A percentile compares a stretch with the other conserved stretches of the same genome.
phyloP scores from a whole-genome alignment of 257 asterid genomes.

The Nicotiana attenuata region DNA sequence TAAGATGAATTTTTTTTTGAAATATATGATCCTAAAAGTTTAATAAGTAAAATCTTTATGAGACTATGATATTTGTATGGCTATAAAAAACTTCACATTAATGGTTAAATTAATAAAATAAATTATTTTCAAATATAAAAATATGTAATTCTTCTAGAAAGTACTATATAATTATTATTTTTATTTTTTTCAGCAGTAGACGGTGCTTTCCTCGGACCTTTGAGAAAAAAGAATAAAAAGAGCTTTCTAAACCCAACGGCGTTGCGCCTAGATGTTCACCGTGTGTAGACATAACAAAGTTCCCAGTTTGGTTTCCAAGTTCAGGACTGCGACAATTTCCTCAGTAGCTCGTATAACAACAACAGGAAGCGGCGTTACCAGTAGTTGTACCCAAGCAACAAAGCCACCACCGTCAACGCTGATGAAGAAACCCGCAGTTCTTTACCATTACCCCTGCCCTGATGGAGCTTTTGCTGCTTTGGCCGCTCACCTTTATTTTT shows the following conservation, averaged over 20 bases:
- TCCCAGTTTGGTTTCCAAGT: neutral
- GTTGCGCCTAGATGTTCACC: neutral
- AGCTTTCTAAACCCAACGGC: neutral
- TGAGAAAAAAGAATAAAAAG: neutral
- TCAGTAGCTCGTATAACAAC: neutral
- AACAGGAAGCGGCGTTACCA: neutral
- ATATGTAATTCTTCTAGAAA: too few relatives aligned
- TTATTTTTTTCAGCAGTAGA: too few relatives aligned
- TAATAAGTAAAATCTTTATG: too few relatives aligned
- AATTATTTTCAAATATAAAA: too few relatives aligned
- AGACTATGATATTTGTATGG: too few relatives aligned
- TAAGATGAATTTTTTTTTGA: too few relatives aligned
- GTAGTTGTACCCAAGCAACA: neutral
- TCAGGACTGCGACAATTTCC: neutral
- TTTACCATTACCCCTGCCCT: conserved; percentile 91
- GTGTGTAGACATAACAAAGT: neutral
- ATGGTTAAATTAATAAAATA: too few relatives aligned
- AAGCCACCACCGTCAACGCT: neutral
- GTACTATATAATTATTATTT: too few relatives aligned
- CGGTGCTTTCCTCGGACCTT: too few relatives aligned
- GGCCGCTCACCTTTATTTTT: conserved; percentile 83
- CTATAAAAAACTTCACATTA: too few relatives aligned
- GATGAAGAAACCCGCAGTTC: conserved; percentile 44
- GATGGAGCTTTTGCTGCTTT: conserved; percentile 94
- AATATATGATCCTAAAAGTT: too few relatives aligned